Evolutionary conservation across 2,329 filamentous ascomycete species (phyloP).

Genomic region (Apiospora marii): DNA sequence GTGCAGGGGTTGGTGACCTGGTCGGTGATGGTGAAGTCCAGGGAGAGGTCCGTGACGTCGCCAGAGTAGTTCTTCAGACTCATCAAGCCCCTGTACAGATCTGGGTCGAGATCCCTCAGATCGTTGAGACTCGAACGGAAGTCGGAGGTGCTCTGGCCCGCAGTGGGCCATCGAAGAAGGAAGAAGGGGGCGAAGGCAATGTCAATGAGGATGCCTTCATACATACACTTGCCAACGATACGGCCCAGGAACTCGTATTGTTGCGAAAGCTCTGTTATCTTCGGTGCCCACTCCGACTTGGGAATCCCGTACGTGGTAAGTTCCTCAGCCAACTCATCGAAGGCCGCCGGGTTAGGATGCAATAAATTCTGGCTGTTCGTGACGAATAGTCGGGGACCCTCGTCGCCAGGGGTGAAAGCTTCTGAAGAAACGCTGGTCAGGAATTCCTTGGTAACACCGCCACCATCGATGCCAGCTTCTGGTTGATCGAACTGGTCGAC

Average conservation of each 20-base stretch:
- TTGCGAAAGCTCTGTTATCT: conserved; percentile 68
- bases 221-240: conserved; percentile 94
- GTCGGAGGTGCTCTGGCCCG: conserved; percentile 65
- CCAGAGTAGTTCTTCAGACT: conserved; percentile 85
- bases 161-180: conserved; percentile 90
- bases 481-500: conserved; percentile 86
- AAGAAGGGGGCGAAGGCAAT: conserved; percentile 95
- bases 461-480: conserved; percentile 95
- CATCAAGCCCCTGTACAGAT: conserved; percentile 85
- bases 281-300: conserved; percentile 63
- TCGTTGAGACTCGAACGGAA: conserved; percentile 97
- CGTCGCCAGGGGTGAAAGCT: conserved; percentile 67
- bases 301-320: conserved; percentile 60
- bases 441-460: conserved; percentile 97
- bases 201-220: conserved; percentile 95
- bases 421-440: conserved; percentile 87
- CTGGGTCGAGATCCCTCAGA: conserved; percentile 88
- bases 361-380: conserved; percentile 87
- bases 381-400: conserved; percentile 72
- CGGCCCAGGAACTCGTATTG: conserved; percentile 92
- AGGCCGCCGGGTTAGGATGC: conserved; percentile 83
- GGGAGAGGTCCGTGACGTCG: conserved; percentile 79
- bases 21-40: conserved; percentile 92
- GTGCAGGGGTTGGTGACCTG: conserved; percentile 55
- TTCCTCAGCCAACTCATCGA: conserved; percentile 72